Conservation (phyloP, 768 basidiomycete species). For the Mycena latifolia region DNA sequence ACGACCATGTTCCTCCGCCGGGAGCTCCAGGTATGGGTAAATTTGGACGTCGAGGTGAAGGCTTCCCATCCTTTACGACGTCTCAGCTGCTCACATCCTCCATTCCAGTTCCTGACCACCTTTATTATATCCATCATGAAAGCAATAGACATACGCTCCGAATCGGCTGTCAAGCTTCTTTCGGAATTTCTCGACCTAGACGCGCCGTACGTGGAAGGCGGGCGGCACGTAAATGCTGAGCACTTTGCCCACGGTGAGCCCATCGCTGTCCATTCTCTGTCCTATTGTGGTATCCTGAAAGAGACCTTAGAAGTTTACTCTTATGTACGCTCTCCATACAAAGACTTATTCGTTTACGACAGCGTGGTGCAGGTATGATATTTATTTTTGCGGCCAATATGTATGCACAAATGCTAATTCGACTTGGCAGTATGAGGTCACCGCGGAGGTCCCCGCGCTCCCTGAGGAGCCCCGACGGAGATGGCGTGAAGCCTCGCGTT, state of each 20-base stretch:
- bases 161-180: conserved; percentile 85
- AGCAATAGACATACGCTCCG: conserved; percentile 91
- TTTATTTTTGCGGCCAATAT: not conserved
- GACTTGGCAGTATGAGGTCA: conserved; percentile 21
- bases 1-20: conserved; percentile 86
- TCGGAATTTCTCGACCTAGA: conserved; percentile 92
- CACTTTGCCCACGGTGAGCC: conserved; percentile 93
- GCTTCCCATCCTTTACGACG: conserved; percentile 7
- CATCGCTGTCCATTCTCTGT: conserved; percentile 4
- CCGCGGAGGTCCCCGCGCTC: conserved; percentile 16
- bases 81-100: conserved; percentile 36
- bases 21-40: conserved; percentile 89
- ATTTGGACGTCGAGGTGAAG: conserved; percentile 85
- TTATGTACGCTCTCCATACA: conserved; percentile 90
- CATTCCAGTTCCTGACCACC: conserved; percentile 92
- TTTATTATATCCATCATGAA: conserved; percentile 94
- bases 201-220: conserved; percentile 65
- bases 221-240: conserved; percentile 80
- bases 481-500: conserved; percentile 24
- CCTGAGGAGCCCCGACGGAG: conserved; percentile 28
- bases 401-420: conserved; percentile 9
- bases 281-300: conserved; percentile 18
- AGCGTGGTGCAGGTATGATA: conserved; percentile 82
- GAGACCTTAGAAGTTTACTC: conserved; percentile 80
- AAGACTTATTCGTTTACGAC: conserved; percentile 88